These are phyloP conservation scores for Xerocomus nothofagi DNA, from an alignment of 1,284 basidiomycete genomes.

Conservation along the genomic window DNA sequence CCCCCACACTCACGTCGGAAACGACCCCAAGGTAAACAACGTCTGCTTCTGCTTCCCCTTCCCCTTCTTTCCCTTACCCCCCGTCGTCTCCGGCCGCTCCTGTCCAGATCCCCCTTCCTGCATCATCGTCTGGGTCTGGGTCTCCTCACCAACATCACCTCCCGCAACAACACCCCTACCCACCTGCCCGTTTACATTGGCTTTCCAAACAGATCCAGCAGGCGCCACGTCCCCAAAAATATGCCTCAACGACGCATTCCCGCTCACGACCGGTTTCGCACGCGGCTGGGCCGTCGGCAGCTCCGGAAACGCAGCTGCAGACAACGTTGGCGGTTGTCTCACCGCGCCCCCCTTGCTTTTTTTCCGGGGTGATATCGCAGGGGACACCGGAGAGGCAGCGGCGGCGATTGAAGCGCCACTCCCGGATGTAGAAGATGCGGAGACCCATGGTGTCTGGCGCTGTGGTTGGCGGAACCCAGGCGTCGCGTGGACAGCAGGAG, in stretches of 20 bases:
- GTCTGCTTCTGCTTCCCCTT: conserved; percentile 86
- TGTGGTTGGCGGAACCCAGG: conserved; percentile 36
- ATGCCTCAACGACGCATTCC: conserved; percentile 68
- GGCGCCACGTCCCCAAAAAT: conserved; percentile 61
- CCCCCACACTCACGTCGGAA: conserved; percentile 45
- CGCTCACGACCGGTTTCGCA: conserved; percentile 55
- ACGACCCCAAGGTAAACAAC: conserved; percentile 69
- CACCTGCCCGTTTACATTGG: not conserved
- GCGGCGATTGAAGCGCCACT: conserved; percentile 8
- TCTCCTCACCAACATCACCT: not conserved
- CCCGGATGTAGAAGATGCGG: conserved; percentile 32
- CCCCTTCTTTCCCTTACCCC: conserved; percentile 67
- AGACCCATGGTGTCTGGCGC: conserved; percentile 59
- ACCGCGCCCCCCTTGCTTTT: conserved; percentile 1
- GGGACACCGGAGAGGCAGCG: conserved; percentile 1
- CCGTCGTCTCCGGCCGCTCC: conserved; percentile 17
- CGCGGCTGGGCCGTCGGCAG: conserved; percentile 51
- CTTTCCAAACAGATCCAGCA: conserved; percentile 50
- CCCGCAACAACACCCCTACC: not conserved
- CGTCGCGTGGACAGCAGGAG: conserved; percentile 12
- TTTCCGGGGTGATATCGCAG: conserved; percentile 17
- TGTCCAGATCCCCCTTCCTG: not conserved
- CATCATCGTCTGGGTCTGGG: not conserved
- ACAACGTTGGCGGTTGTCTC: conserved; percentile 45
- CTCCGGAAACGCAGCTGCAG: conserved; percentile 68